Evolutionary conservation across 1,284 basidiomycete genomes (phyloP).

Genomic region (Ganoderma resinaceum): DNA sequence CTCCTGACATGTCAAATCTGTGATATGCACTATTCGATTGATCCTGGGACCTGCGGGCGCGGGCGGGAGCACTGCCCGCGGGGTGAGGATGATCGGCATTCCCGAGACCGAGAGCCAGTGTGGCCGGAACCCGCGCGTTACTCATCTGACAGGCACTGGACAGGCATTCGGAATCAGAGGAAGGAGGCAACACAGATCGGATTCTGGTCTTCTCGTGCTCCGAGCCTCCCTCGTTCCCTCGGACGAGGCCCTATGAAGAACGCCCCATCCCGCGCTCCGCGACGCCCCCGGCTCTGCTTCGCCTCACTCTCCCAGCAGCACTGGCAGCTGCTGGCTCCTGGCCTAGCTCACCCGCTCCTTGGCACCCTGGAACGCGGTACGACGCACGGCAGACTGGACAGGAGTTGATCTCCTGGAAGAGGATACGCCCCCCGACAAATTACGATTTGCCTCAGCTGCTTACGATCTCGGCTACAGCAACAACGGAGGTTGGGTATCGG

Average conservation of each 20-base stretch:
- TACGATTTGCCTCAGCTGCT: conserved; percentile 22
- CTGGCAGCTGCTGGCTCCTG: conserved; percentile 26
- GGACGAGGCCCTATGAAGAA: conserved; percentile 20
- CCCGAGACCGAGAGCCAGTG: conserved; percentile 12
- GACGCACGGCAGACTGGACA: conserved; percentile 9
- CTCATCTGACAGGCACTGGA: neutral
- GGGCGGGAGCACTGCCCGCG: conserved; percentile 9
- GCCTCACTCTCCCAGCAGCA: conserved; percentile 27
- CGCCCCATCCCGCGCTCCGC: neutral
- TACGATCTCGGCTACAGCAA: conserved; percentile 13
- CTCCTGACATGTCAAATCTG: conserved; percentile 13
- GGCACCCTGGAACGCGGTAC: conserved; percentile 3
- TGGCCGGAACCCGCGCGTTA: conserved; percentile 14
- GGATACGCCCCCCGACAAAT: conserved; percentile 3
- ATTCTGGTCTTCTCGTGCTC: conserved; percentile 20
- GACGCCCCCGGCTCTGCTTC: conserved; percentile 3
- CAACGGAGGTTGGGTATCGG: neutral
- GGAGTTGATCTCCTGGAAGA: conserved; percentile 32
- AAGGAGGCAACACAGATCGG: conserved; percentile 10
- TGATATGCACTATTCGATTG: conserved; percentile 12
- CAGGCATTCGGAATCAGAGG: no score
- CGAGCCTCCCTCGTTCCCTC: conserved; percentile 5
- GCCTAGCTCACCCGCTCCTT: conserved; percentile 12
- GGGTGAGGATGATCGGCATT: conserved; percentile 10
- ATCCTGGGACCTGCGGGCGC: conserved; percentile 7